Conservation (phyloP, 176 grass and related monocot genomes). For the Raddia guianensis region DNA sequence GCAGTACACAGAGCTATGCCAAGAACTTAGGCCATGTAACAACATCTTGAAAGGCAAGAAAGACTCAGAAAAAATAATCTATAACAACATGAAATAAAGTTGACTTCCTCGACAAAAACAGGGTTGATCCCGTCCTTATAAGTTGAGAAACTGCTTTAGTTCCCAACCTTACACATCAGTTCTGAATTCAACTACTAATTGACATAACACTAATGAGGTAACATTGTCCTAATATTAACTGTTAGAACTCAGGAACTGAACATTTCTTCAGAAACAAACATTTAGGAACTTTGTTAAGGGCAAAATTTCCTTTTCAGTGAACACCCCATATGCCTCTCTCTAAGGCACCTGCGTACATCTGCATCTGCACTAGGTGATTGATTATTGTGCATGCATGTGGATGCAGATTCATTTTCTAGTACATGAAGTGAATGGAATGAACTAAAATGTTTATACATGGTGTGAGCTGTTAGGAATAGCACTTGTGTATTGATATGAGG, state of each 20-base stretch:
- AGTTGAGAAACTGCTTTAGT: slow-evolving; percentile 13
- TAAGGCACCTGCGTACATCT: neutral
- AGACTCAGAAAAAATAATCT: neutral
- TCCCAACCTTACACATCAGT: neutral
- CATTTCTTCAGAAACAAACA: too few species aligned
- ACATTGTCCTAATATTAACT: neutral
- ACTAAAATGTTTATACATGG: neutral
- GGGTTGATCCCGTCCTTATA: neutral
- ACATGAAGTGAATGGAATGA: neutral
- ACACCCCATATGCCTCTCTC: neutral
- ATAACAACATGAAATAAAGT: neutral
- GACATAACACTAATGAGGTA: neutral
- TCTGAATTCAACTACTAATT: neutral
- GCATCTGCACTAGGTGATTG: neutral
- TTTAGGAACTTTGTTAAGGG: neutral
- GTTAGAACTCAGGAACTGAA: neutral
- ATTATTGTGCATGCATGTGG: neutral
- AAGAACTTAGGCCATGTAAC: slow-evolving; percentile 2
- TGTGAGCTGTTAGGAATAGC: too few species aligned
- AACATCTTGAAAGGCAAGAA: neutral
- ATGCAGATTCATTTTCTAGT: neutral
- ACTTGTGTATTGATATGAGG: too few species aligned
- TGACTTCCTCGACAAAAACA: slow-evolving; percentile 2
- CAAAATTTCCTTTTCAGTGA: neutral
- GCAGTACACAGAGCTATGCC: neutral